phyloP scores from a whole-genome alignment of 2,329 filamentous ascomycete genomes.

The Neocucurbitaria cava region DNA sequence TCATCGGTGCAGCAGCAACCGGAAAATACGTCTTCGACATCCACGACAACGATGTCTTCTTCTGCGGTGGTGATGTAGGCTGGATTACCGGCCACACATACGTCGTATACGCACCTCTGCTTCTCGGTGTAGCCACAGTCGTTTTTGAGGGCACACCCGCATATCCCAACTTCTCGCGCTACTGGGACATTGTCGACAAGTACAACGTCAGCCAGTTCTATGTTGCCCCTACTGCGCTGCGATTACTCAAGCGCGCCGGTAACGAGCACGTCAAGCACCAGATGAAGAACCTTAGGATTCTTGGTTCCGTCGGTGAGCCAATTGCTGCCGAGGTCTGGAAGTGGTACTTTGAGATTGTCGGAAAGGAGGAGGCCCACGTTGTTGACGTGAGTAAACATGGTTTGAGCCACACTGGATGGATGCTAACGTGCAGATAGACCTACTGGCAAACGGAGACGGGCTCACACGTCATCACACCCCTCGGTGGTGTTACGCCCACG shows the following conservation, averaged over 20 bases:
- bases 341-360: constrained; percentile 97
- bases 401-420: background rate
- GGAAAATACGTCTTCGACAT: constrained; percentile 99
- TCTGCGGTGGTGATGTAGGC: constrained; percentile 97
- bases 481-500: constrained; percentile 91
- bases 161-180: constrained; percentile 96
- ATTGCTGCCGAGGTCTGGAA: constrained; percentile 99
- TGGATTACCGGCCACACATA: constrained; percentile 99
- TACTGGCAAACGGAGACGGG: constrained; percentile 99
- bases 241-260: constrained; percentile 92
- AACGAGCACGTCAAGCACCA: constrained; percentile 88
- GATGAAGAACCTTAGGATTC: constrained; percentile 87
- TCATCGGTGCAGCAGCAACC: constrained; percentile 90
- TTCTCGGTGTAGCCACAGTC: constrained; percentile 91
- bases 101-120: constrained; percentile 92
- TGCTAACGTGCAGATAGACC: constrained; percentile 66
- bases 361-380: constrained; percentile 90
- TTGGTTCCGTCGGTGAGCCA: constrained; percentile 95
- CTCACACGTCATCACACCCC: constrained; percentile 91
- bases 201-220: constrained; percentile 98
- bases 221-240: constrained; percentile 91
- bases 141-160: constrained; percentile 98
- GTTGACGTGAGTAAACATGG: constrained; percentile 77
- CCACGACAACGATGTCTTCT: constrained; percentile 90
- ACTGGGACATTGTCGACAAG: constrained; percentile 98